A percentile compares a stretch with the other conserved stretches of the same genome.
Evolutionary conservation across 139 green algal genomes (phyloP).

Genomic region (Nannochloris sp.): DNA sequence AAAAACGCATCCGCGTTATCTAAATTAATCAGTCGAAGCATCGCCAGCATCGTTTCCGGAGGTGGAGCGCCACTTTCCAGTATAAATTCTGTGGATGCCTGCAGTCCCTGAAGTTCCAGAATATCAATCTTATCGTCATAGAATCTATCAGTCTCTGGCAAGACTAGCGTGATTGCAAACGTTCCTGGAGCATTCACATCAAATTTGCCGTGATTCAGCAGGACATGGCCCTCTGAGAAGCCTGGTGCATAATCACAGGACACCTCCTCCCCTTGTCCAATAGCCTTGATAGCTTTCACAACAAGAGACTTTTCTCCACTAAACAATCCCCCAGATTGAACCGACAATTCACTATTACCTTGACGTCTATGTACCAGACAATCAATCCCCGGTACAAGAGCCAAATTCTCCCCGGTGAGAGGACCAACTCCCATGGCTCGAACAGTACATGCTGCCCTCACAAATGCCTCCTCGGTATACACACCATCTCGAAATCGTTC

Average conservation of each 20-base stretch:
- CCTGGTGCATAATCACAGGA: slow-evolving; percentile 9
- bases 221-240: slow-evolving; percentile 52
- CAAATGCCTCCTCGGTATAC: slow-evolving; percentile 56
- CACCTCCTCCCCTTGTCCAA: slow-evolving; percentile 40
- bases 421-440: slow-evolving; percentile 54
- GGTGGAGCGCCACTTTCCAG: slow-evolving; percentile 33
- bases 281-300: slow-evolving; percentile 35
- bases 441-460: slow-evolving; percentile 68
- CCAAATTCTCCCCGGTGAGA: slow-evolving; percentile 50
- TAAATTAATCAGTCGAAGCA: slow-evolving; percentile 72
- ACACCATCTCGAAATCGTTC: slow-evolving; percentile 34
- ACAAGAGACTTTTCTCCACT: slow-evolving; percentile 26
- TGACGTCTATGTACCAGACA: slow-evolving; percentile 42
- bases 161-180: slow-evolving; percentile 55
- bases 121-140: slow-evolving; percentile 88
- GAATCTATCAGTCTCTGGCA: slow-evolving; percentile 57
- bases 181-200: slow-evolving; percentile 40
- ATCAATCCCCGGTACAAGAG: slow-evolving; percentile 73
- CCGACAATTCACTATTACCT: slow-evolving; percentile 29
- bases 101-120: slow-evolving; percentile 60
- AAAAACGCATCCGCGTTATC: slow-evolving; percentile 70
- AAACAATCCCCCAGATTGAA: slow-evolving; percentile 47
- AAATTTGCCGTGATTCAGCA: slow-evolving; percentile 67
- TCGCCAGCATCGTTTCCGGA: slow-evolving; percentile 54
- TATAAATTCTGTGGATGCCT: slow-evolving; percentile 31